Percentiles rank a stretch among this genome's conserved stretches.
phyloP scores from a whole-genome alignment of 2,329 filamentous ascomycete species.

The Elsinoe arachidis region DNA sequence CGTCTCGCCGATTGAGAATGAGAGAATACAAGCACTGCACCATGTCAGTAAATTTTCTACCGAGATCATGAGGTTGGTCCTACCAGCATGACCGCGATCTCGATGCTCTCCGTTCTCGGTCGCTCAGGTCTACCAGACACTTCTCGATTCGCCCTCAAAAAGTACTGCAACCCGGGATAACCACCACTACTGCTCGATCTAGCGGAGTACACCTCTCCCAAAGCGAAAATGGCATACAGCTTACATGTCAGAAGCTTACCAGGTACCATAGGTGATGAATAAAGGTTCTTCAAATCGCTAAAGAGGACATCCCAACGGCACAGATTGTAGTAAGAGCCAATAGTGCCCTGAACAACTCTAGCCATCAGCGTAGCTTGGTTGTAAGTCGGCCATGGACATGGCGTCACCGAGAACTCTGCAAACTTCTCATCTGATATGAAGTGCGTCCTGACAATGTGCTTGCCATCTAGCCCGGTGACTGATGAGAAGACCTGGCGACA shows the following conservation, averaged over 20 bases:
- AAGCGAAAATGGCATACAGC: slow-evolving; percentile 38
- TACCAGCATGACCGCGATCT: slow-evolving; percentile 38
- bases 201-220: slow-evolving; percentile 40
- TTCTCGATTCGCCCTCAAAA: slow-evolving; percentile 33
- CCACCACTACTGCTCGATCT: slow-evolving; percentile 26
- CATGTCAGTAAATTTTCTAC: slow-evolving; percentile 7
- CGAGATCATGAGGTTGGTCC: slow-evolving; percentile 14
- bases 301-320: slow-evolving; percentile 33
- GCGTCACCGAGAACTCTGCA: slow-evolving; percentile 27
- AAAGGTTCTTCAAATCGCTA: slow-evolving; percentile 31
- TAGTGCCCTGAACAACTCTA: slow-evolving; percentile 35
- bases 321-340: slow-evolving; percentile 36
- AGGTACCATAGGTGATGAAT: slow-evolving; percentile 29
- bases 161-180: slow-evolving; percentile 40
- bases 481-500: slow-evolving; percentile 27
- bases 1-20: slow-evolving; percentile 38
- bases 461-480: slow-evolving; percentile 15
- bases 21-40: slow-evolving; percentile 38
- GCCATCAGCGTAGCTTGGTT: slow-evolving; percentile 32
- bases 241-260: slow-evolving; percentile 33
- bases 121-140: slow-evolving; percentile 35
- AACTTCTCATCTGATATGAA: slow-evolving; percentile 28
- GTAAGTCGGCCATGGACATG: slow-evolving; percentile 33
- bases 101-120: slow-evolving; percentile 37
- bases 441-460: slow-evolving; percentile 28